A percentile compares a stretch with the other conserved stretches of the same genome.
Evolutionary conservation across 768 basidiomycete species (phyloP).

Genomic region (Lyophyllum decastes): DNA sequence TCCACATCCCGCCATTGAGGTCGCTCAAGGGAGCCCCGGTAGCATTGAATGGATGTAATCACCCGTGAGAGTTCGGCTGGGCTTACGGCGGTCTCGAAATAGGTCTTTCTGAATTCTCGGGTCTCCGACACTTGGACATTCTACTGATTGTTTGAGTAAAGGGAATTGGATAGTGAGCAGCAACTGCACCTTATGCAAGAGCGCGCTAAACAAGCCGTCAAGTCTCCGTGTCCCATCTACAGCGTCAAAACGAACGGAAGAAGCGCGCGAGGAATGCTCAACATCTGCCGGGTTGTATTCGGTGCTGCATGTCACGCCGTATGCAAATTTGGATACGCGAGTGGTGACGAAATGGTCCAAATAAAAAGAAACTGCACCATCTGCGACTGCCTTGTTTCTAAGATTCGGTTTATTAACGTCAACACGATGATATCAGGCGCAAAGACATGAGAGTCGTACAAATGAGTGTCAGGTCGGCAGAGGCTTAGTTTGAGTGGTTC

Average conservation of each 20-base stretch:
- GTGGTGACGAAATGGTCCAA: constrained; percentile 26
- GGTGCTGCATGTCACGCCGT: constrained; percentile 22
- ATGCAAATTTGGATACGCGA: constrained; percentile 27
- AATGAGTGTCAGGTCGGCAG: constrained; percentile 52
- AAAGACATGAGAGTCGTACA: constrained; percentile 36
- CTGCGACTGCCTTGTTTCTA: constrained; percentile 34
- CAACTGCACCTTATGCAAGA: constrained; percentile 24
- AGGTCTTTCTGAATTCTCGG: constrained; percentile 23
- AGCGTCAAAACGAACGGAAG: constrained; percentile 2
- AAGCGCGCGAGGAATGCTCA: constrained; percentile 19
- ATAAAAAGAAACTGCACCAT: constrained; percentile 30
- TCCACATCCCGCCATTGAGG: constrained; percentile 26
- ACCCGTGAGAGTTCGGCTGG: constrained; percentile 6
- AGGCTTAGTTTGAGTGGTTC: constrained; percentile 39
- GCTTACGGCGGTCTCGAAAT: constrained; percentile 2
- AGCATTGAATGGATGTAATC: constrained; percentile 21
- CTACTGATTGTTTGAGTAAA: constrained; percentile 23
- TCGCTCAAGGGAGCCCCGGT: constrained; percentile 17
- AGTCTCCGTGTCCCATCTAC: constrained; percentile 15
- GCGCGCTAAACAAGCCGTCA: constrained; percentile 22
- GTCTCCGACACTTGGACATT: constrained; percentile 33
- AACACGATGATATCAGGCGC: not conserved
- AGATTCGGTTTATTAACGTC: not conserved
- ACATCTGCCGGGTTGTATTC: constrained; percentile 16
- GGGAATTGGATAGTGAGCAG: not conserved